Evolutionary conservation across 495 filamentous ascomycete species (phyloP), one percentile per base, ranked within the genome.

Genomic region (Chaetomium cochliodes): DNA sequence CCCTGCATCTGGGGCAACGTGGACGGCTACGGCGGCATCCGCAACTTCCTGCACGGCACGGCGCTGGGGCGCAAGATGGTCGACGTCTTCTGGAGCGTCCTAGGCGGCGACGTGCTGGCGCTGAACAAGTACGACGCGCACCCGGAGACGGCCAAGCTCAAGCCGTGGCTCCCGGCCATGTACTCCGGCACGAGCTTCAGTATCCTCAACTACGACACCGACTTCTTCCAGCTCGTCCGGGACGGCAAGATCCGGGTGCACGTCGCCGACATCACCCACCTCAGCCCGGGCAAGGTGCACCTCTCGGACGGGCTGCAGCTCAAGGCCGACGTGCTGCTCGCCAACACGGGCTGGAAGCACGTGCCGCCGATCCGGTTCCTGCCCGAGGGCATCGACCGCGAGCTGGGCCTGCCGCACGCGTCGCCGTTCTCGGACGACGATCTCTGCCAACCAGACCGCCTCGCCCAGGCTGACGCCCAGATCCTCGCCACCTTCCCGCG

Each of bases 401-500:
- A 78, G 51, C 67, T 79, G 23, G 77, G 77, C 25, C 59, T 79
- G 11, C 77, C 77, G 3, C 77, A 58, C 30, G 39, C 23, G 55
- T 78, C 62, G 47, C 25, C 2, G 23, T 22, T 1, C 13, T 12
- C 39, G 1, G 54, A 26, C 26, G 64, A 62, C 26, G 42, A 50
- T 11, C 50, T 62, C 22, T 66, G 73, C 56, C 63, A 70, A 16
- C 70, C 71, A 16, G 62, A 64, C 13, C 61, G 52, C 28, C 57
- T 72, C 15, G 65, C 61, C 11, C 62, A 60, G 5, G 88, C 88
- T 0, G 89, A 92, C 67, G 64, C 73, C 13, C 86, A 90, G 60
- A 91, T 93, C 62, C 74, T 91, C 0, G 54, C 70, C 18, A 79
- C 80, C 11, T 90, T 88, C 72, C 91, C 91, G 5, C 79, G 82